phyloP scores from a whole-genome alignment of 1,284 basidiomycete genomes.

The Waitea zeae region DNA sequence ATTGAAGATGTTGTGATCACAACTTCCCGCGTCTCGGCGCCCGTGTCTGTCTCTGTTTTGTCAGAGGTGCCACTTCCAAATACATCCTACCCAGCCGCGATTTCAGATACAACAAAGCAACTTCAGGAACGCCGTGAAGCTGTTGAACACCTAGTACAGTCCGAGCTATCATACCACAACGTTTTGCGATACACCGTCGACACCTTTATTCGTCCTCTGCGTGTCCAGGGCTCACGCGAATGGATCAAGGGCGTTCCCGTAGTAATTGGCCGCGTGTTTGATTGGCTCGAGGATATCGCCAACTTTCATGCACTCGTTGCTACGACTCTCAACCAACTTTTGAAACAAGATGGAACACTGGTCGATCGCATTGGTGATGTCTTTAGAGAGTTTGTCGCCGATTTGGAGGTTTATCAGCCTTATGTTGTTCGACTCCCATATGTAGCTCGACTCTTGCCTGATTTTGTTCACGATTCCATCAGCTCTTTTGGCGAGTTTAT shows the following conservation, averaged over 20 bases:
- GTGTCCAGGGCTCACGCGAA: slow-evolving; percentile 27
- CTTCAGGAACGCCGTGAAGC: neutral
- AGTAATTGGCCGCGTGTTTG: slow-evolving; percentile 54
- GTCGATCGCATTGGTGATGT: slow-evolving; percentile 36
- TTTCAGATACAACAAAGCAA: neutral
- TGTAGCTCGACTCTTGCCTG: slow-evolving; percentile 35
- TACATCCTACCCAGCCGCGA: neutral
- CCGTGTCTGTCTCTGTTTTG: too few relatives aligned
- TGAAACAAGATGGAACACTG: slow-evolving; percentile 24
- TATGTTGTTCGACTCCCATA: slow-evolving; percentile 63
- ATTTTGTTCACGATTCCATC: slow-evolving; percentile 28
- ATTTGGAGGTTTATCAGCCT: slow-evolving; percentile 69
- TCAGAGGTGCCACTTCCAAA: too few relatives aligned
- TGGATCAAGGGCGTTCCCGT: slow-evolving; percentile 72
- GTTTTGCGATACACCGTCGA: slow-evolving; percentile 45
- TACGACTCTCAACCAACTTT: slow-evolving; percentile 26
- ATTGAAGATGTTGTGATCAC: too few relatives aligned
- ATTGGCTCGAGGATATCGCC: slow-evolving; percentile 74
- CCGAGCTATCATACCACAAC: slow-evolving; percentile 53
- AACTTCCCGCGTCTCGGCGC: too few relatives aligned
- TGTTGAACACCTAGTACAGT: slow-evolving; percentile 31
- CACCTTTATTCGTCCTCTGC: slow-evolving; percentile 61
- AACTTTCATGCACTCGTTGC: slow-evolving; percentile 55
- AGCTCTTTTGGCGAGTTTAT: slow-evolving; percentile 78
- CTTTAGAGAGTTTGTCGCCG: slow-evolving; percentile 40